A percentile compares a stretch with the other conserved stretches of the same genome.
Evolutionary conservation across 257 asterid genomes (phyloP).

Genomic region (Nicotiana paniculata): DNA sequence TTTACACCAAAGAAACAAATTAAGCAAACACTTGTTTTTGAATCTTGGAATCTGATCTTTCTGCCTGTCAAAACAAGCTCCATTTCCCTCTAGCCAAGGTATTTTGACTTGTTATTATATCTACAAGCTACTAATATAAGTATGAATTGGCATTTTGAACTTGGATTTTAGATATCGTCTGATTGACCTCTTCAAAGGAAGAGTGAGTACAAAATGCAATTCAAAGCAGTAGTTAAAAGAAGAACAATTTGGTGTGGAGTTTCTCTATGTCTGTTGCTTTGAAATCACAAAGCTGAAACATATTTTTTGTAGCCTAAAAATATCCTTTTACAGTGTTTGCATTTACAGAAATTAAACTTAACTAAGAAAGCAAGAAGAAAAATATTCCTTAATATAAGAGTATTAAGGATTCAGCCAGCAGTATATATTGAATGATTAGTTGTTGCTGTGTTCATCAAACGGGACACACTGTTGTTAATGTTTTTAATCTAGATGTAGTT

Average conservation of each 20-base stretch:
- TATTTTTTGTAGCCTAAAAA: neutral
- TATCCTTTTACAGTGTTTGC: neutral
- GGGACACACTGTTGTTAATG: neutral
- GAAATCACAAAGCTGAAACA: neutral
- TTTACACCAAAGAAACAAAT: too few relatives aligned
- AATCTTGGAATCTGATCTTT: too few relatives aligned
- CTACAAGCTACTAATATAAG: neutral
- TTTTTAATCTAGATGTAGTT: neutral
- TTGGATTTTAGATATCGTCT: neutral
- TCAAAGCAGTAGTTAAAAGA: neutral
- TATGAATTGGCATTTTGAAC: neutral
- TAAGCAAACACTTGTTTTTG: too few relatives aligned
- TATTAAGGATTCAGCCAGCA: neutral
- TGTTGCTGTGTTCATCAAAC: neutral
- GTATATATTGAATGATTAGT: neutral
- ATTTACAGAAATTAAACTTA: neutral
- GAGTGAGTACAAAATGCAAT: neutral
- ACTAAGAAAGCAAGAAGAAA: neutral
- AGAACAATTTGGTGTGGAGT: neutral
- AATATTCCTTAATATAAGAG: neutral
- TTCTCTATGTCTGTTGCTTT: neutral
- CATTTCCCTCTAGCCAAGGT: neutral
- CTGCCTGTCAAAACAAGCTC: too few relatives aligned
- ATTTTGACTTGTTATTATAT: neutral
- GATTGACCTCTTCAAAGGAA: neutral